phyloP scores from a whole-genome alignment of 306 rosid species.

The Psophocarpus tetragonolobus region DNA sequence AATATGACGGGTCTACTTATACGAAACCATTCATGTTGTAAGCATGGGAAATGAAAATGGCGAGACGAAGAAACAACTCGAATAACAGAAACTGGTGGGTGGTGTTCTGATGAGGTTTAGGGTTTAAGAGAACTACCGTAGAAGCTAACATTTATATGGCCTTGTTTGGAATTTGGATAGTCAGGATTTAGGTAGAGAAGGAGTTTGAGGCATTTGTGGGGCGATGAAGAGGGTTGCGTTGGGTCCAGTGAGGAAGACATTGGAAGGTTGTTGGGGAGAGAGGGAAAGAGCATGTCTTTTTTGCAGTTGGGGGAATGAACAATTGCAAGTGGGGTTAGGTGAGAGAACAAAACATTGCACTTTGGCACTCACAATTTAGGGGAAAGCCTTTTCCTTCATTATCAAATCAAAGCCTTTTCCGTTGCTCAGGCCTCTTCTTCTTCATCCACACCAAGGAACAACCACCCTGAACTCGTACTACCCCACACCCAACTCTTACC shows the following conservation, averaged over 20 bases:
- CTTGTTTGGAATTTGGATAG: background rate
- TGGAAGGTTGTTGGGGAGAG: slow-evolving; percentile 47
- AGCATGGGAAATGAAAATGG: background rate
- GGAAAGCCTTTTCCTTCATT: background rate
- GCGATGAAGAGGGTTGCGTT: slow-evolving; percentile 23
- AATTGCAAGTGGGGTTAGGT: slow-evolving; percentile 17
- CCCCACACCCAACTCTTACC: too few species aligned
- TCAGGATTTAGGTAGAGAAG: slow-evolving; percentile 24
- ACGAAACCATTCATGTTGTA: too few species aligned
- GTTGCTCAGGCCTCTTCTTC: too few species aligned
- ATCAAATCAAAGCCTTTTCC: too few species aligned
- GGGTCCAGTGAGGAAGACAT: slow-evolving; percentile 70
- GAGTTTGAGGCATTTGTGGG: slow-evolving; percentile 58
- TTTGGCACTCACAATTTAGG: slow-evolving; percentile 16
- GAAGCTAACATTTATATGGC: background rate
- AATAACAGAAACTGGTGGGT: background rate
- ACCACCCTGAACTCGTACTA: too few species aligned
- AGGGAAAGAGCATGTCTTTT: slow-evolving; percentile 57
- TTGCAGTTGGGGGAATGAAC: background rate
- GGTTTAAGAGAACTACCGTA: background rate
- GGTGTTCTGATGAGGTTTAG: background rate
- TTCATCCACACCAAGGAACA: background rate
- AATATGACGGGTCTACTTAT: too few species aligned
- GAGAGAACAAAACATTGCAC: slow-evolving; percentile 33
- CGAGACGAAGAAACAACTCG: background rate